A percentile compares a stretch with the other conserved stretches of the same genome.
Conservation (phyloP, 257 asterid genomes). For the Fraxinus anomala region DNA sequence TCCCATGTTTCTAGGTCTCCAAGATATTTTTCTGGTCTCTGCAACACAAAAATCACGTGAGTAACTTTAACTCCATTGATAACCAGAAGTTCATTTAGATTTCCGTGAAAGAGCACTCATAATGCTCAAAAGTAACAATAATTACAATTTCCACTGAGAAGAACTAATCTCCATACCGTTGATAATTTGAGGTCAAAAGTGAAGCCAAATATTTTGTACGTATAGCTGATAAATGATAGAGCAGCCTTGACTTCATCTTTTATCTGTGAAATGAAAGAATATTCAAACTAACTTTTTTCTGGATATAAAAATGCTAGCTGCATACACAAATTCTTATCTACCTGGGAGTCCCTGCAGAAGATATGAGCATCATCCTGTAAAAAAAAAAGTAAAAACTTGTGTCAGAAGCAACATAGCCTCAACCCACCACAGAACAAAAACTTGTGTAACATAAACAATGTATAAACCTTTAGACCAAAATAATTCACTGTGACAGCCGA, state of each 20-base stretch:
- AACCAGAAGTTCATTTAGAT: conserved; percentile 16
- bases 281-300: conserved; percentile 22
- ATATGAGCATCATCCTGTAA: conserved; percentile 99
- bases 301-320: conserved; percentile 6
- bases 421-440: conserved; percentile 28
- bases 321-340: conserved; percentile 36
- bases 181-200: conserved; percentile 93
- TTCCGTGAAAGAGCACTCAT: conserved; percentile 17
- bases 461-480: conserved; percentile 8
- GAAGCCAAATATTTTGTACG: conserved; percentile 82
- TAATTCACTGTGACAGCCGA: not conserved
- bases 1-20: conserved; percentile 85
- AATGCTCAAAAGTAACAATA: conserved; percentile 1
- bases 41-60: conserved; percentile 29
- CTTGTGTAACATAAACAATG: conserved; percentile 7
- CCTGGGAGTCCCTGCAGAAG: conserved; percentile 98
- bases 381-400: conserved; percentile 18
- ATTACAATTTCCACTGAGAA: conserved; percentile 16
- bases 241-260: conserved; percentile 96
- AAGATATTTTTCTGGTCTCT: conserved; percentile 95
- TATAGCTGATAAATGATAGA: conserved; percentile 74
- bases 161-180: conserved; percentile 59
- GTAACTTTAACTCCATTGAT: conserved; percentile 18
- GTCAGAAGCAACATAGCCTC: conserved; percentile 27
- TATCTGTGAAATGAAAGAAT: conserved; percentile 49